A percentile compares a stretch with the other conserved stretches of the same genome.
Conservation (phyloP, 129 eudicot species). For the Pseudognaphalium luteoalbum region DNA sequence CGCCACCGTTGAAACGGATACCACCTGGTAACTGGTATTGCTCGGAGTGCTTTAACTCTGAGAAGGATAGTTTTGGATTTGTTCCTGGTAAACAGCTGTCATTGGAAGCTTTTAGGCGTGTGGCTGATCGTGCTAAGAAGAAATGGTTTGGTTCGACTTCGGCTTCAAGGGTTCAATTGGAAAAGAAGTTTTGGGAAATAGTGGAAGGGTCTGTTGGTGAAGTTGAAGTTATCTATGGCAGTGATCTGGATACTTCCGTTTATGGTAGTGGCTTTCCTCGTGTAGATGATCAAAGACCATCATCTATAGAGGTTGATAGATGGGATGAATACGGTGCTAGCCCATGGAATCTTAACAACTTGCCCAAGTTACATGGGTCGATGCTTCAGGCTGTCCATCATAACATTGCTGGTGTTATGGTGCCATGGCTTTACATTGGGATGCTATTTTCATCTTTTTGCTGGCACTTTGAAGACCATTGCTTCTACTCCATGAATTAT, state of each 20-base stretch:
- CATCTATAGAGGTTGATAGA: conserved; percentile 46
- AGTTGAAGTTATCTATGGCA: conserved; percentile 97
- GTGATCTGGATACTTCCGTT: conserved; percentile 93
- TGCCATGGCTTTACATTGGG: conserved; percentile 99
- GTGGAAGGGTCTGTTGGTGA: conserved; percentile 95
- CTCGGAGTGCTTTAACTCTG: conserved; percentile 87
- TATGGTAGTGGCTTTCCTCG: conserved; percentile 98
- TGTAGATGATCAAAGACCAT: conserved; percentile 55
- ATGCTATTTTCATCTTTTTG: conserved; percentile 98
- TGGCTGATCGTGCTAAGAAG: conserved; percentile 87
- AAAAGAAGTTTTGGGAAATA: conserved; percentile 99
- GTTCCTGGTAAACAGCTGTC: conserved; percentile 84
- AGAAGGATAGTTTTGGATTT: conserved; percentile 91
- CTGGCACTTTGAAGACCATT: conserved; percentile 99
- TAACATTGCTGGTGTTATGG: conserved; percentile 98
- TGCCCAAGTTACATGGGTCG: conserved; percentile 94
- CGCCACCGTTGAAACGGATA: conserved; percentile 80
- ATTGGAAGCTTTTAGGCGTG: conserved; percentile 80
- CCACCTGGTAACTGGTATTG: conserved; percentile 99
- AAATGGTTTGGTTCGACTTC: conserved; percentile 88
- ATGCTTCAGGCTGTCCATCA: conserved; percentile 94
- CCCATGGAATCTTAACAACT: conserved; percentile 97
- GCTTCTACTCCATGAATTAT: conserved; percentile 98
- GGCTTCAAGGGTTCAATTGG: conserved; percentile 68
- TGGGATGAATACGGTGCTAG: conserved; percentile 85